phyloP scores from a whole-genome alignment of 768 basidiomycete species.

The Psilocybe tampanensis region DNA sequence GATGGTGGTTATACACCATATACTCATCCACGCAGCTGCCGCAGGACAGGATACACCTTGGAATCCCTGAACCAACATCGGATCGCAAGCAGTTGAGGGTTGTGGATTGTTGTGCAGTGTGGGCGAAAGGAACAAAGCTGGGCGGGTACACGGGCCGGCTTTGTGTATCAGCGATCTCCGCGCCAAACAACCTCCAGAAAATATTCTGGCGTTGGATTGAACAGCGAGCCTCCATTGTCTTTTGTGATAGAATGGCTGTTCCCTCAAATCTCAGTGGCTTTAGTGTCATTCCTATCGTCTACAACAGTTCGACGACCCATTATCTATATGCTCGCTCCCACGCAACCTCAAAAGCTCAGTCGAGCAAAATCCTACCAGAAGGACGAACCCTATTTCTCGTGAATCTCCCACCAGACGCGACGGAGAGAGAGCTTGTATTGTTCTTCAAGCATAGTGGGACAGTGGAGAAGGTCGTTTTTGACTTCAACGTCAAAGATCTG shows the following conservation, averaged over 20 bases:
- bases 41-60: too few species aligned
- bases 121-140: too few species aligned
- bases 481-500: constrained; percentile 44
- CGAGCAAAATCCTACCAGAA: constrained; percentile 7
- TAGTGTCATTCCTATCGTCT: constrained; percentile 45
- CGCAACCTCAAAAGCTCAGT: constrained; percentile 37
- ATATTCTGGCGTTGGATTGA: neutral
- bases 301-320: constrained; percentile 55
- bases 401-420: constrained; percentile 88
- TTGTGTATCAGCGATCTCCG: neutral
- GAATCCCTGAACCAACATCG: too few species aligned
- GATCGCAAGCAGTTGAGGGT: too few species aligned
- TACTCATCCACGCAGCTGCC: too few species aligned
- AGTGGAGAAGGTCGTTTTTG: constrained; percentile 74
- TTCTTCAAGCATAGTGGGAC: constrained; percentile 82
- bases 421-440: constrained; percentile 73
- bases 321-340: constrained; percentile 81
- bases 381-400: constrained; percentile 66
- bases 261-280: constrained; percentile 47
- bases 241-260: constrained; percentile 25
- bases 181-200: neutral
- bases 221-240: neutral
- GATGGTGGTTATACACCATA: too few species aligned
- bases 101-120: too few species aligned
- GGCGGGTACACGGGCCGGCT: too few species aligned